Evolutionary conservation across 2,329 filamentous ascomycete genomes (phyloP), one percentile per base, ranked within the genome.

Genomic region (Acrocalymma vagum): DNA sequence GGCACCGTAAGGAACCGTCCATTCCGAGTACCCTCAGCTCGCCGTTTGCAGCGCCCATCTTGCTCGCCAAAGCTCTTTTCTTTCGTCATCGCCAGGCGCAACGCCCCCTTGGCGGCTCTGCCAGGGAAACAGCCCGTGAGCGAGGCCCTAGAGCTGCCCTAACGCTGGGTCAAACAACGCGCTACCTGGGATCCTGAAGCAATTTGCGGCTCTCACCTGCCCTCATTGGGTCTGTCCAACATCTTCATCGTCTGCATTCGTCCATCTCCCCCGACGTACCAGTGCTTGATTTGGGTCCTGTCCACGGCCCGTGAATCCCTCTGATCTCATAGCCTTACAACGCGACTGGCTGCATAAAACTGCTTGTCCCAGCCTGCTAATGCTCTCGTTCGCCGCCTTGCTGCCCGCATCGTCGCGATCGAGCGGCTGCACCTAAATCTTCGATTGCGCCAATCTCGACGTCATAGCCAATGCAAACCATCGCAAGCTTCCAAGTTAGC

Each of bases 401-500:
- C 48, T 48, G 44, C 45, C 42, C 55, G 41, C 40, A 44, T 53
- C 43, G 42, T 55, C 44, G 48, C 39, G 55, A 65, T 66, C 63
- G 60, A 59, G 39, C 43, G 53, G 48, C 51, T 45, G 45, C 55
- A 47, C 46, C 49, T 38, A 17, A 47, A 63, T 67, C 60, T 32
- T 44, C 55, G 51, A 65, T 65, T 49, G 39, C 51, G 43, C 54
- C 35, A 47, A 43, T 25, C 32, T 37, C 39, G 51, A 66, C 65
- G 65, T 69, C 65, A 69, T 66, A 51, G 43, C 23, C 55, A 53
- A 55, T 45, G n/a, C n/a, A 55, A 53, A 43, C 33, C 47, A 45
- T 35, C 45, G 44, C 36, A 36, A 38, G 46, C 51, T 59, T 51
- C 58, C 63, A 52, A 51, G 58, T 57, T 54, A 47, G 45, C 51